Percentiles rank a stretch among this genome's conserved stretches.
Evolutionary conservation across 257 asterid genomes (phyloP).

Genomic region (Ophiorrhiza pumila): DNA sequence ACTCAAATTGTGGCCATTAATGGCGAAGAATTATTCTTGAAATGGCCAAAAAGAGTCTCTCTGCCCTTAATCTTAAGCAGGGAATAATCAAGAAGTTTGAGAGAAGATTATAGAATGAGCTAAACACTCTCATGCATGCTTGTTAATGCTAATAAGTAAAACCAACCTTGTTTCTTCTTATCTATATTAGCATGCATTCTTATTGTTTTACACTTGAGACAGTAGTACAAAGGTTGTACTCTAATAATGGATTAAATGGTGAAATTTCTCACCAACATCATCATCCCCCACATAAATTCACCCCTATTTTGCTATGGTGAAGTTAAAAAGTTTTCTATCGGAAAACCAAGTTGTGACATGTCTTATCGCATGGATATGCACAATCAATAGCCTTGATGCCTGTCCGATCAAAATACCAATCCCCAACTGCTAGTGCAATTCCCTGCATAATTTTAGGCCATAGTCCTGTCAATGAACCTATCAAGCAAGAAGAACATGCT

Average conservation of each 20-base stretch:
- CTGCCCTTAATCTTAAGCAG: too few relatives aligned
- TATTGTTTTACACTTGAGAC: constrained; percentile 9
- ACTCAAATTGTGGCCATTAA: too few relatives aligned
- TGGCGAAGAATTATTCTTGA: too few relatives aligned
- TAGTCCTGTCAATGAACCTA: neutral
- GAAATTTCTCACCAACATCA: constrained; percentile 28
- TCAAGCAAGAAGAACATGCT: too few relatives aligned
- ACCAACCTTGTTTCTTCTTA: too few relatives aligned
- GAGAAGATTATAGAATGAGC: too few relatives aligned
- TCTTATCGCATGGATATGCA: constrained; percentile 81
- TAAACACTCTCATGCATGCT: too few relatives aligned
- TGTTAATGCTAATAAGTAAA: too few relatives aligned
- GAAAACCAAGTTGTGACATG: constrained; percentile 92
- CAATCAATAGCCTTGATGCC: constrained; percentile 63
- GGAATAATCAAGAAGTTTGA: too few relatives aligned
- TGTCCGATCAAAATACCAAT: constrained; percentile 77
- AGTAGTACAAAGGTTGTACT: neutral
- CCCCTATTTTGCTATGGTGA: constrained; percentile 4
- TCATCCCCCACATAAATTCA: constrained; percentile 17
- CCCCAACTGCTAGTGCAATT: constrained; percentile 80
- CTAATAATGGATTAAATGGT: constrained; percentile 22
- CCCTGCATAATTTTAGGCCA: constrained; percentile 39
- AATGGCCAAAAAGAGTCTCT: too few relatives aligned
- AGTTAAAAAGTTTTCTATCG: constrained; percentile 29
- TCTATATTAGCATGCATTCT: too few relatives aligned